A percentile compares a stretch with the other conserved stretches of the same genome.
Conservation (phyloP, 2,329 filamentous ascomycete species). For the Aureobasidium melanogenum region DNA sequence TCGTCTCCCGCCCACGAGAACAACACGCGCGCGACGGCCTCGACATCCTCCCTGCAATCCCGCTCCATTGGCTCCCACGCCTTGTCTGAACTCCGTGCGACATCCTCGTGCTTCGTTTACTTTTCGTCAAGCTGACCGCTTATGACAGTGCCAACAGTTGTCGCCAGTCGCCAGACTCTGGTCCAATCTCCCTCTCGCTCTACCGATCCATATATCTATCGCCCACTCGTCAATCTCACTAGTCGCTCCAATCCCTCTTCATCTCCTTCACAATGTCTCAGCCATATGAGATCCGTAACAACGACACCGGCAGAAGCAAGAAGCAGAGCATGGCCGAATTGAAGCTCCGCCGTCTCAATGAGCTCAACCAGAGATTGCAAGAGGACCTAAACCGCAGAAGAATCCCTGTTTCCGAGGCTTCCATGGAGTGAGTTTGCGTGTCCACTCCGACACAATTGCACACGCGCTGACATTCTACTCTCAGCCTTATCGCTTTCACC, state of each 20-base stretch:
- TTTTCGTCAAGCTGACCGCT: slow-evolving; percentile 13
- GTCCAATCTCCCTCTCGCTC: neutral
- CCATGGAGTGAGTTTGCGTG: slow-evolving; percentile 41
- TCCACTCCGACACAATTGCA: too few relatives aligned
- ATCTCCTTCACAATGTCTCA: slow-evolving; percentile 42
- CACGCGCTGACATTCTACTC: neutral
- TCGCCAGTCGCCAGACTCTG: neutral
- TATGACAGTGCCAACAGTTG: slow-evolving; percentile 4
- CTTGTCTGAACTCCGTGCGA: slow-evolving; percentile 1
- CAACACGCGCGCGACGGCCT: slow-evolving; percentile 6
- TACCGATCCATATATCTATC: neutral
- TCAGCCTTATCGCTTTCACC: slow-evolving; percentile 93
- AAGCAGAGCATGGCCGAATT: slow-evolving; percentile 99
- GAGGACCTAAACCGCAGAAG: slow-evolving; percentile 93
- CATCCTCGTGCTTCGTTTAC: neutral
- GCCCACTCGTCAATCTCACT: neutral
- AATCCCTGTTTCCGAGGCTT: slow-evolving; percentile 90
- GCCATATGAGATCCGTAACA: slow-evolving; percentile 57
- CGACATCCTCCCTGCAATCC: slow-evolving; percentile 5
- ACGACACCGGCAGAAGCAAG: slow-evolving; percentile 69
- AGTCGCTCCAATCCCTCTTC: neutral
- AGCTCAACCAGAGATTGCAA: slow-evolving; percentile 90
- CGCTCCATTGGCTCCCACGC: slow-evolving; percentile 12
- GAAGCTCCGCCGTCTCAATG: slow-evolving; percentile 89
- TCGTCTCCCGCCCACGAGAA: slow-evolving; percentile 6